Base-by-base conservation (phyloP, 2,329 filamentous ascomycete genomes). In the Cladosporium sp. region DNA sequence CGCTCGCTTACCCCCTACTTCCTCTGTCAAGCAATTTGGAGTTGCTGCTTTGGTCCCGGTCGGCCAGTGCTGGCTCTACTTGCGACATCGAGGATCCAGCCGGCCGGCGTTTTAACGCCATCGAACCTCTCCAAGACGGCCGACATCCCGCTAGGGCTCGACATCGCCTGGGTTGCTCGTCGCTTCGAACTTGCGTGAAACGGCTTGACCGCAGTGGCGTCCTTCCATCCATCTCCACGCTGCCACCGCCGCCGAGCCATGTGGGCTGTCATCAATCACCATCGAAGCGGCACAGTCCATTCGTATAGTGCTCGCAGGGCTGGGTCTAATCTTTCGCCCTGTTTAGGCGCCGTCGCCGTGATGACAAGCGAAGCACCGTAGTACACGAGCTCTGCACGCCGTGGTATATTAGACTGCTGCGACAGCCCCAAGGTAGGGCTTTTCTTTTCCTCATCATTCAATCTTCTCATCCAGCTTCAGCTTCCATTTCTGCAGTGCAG, bases 201-300 rank as follows among this genome's bases (percentile, higher is more conserved):
- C 60, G 50, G 46, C 33, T 37, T 40, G 60, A 40, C 53, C 33
- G 23, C 50, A 40, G 49, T 63, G 46, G 60, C 49, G 49, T 29
- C 26, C 26, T 53, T 21, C 50, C 60, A 63, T 21, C 7, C 35
- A 18, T 21, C 31, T 53, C 50, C 33, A 29, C 50, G 49, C 21
- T 63, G 50, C 14, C 31, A 44, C 50, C n/a, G 50, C 53, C 49
- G 23, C 14, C 33, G 23, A 26, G 29, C 60, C 60, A 55, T 63
- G 60, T 63, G 60, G 60, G 29, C 49, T 63, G 60, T 55, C 60
- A 63, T 63, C 49, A 44, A n/a, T 44, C 37, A 44, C 37, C n/a
- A 23, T 56, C 35, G 16, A 55, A n/a, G 28, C 60, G 33, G 60
- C 31, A 55, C 60, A 29, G 33, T 35, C 28, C 23, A 28, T 26